Evolutionary conservation across 2,329 filamentous ascomycete genomes (phyloP).

Genomic region (Colletotrichum viniferum): DNA sequence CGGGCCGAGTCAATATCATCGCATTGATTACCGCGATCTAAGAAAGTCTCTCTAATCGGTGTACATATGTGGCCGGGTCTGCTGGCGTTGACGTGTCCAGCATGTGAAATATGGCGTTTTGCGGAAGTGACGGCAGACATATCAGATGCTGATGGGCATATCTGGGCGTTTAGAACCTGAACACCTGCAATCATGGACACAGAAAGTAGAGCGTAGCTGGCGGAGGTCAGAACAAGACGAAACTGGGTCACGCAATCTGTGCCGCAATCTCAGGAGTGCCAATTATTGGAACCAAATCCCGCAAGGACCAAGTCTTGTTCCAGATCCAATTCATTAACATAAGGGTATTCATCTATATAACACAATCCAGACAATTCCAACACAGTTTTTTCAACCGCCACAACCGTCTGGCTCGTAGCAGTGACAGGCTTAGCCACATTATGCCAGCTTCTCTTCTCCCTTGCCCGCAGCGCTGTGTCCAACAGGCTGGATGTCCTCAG

Average conservation of each 20-base stretch:
- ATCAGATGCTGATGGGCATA: neutral
- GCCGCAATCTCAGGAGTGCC: neutral
- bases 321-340: neutral
- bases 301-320: neutral
- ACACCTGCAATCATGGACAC: neutral
- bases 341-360: neutral
- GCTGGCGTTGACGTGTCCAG: neutral
- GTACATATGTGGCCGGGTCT: neutral
- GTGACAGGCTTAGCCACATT: neutral
- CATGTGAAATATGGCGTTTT: neutral
- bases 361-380: neutral
- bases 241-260: neutral
- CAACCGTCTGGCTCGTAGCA: neutral
- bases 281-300: neutral
- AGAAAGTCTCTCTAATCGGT: neutral
- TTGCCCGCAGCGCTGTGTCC: neutral
- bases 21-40: neutral
- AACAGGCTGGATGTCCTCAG: conserved; percentile 19
- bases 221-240: neutral
- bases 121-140: neutral
- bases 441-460: conserved; percentile 17
- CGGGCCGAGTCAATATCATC: neutral
- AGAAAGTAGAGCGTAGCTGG: neutral
- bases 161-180: neutral
- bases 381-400: neutral